Conservation (phyloP, 2,329 filamentous ascomycete genomes). For the Sporothrix schenckii region DNA sequence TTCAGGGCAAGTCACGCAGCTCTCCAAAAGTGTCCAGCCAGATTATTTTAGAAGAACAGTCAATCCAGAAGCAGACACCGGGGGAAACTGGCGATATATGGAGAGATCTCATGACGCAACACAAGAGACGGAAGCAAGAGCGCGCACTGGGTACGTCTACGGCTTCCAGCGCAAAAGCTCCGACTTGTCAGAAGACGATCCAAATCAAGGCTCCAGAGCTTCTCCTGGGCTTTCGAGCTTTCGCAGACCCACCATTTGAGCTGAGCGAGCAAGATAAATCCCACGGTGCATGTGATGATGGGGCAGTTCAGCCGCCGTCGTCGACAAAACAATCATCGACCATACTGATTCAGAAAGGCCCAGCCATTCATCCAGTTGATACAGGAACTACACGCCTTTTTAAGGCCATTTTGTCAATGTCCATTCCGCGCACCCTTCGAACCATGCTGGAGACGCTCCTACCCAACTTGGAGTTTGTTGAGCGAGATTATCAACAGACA, state of each 20-base stretch:
- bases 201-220: constrained; percentile 24
- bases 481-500: constrained; percentile 38
- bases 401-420: constrained; percentile 39
- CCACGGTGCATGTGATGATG: neutral
- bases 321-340: neutral
- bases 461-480: constrained; percentile 38
- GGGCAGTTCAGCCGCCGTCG: neutral
- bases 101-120: constrained; percentile 1
- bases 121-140: constrained; percentile 12
- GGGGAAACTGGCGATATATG: neutral
- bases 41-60: neutral
- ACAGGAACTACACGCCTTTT: constrained; percentile 19
- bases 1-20: too few species aligned
- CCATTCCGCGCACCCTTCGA: constrained; percentile 34
- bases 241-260: neutral
- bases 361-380: neutral
- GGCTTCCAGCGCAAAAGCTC: neutral
- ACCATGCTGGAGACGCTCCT: constrained; percentile 37
- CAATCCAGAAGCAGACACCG: neutral
- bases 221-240: constrained; percentile 16
- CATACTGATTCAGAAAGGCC: neutral
- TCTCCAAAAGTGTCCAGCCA: neutral
- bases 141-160: too few species aligned
- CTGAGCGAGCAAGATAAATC: neutral
- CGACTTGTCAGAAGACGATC: neutral